Evolutionary conservation across 805 yeast species (phyloP).

Genomic region (Wickerhamomyces mucosus): DNA sequence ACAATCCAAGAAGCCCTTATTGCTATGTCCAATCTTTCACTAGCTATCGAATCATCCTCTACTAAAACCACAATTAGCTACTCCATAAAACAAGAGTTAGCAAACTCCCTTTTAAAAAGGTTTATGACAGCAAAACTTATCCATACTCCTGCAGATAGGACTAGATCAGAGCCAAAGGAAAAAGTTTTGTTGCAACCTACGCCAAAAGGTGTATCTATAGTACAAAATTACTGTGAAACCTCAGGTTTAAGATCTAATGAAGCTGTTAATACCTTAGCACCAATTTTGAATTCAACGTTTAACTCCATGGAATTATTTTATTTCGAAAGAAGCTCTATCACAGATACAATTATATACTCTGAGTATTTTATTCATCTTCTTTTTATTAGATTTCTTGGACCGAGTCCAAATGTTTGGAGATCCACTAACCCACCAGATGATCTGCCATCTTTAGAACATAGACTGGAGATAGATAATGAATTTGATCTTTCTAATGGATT

Average conservation of each 20-base stretch:
- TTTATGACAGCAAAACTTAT: constrained; percentile 56
- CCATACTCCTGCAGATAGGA: constrained; percentile 71
- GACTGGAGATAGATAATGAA: constrained; percentile 22
- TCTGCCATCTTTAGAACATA: constrained; percentile 28
- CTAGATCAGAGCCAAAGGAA: constrained; percentile 37
- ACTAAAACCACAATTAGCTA: constrained; percentile 49
- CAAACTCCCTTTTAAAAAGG: constrained; percentile 32
- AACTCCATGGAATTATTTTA: constrained; percentile 65
- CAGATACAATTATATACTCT: constrained; percentile 54
- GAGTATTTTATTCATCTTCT: constrained; percentile 56
- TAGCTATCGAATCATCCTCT: constrained; percentile 37
- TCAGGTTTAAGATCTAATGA: constrained; percentile 47
- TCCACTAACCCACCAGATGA: constrained; percentile 43
- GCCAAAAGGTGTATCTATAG: constrained; percentile 75
- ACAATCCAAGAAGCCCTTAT: constrained; percentile 39
- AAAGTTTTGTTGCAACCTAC: constrained; percentile 65
- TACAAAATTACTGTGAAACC: constrained; percentile 49
- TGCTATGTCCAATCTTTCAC: constrained; percentile 37
- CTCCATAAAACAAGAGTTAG: constrained; percentile 40
- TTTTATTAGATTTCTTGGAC: constrained; percentile 56
- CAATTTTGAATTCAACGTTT: constrained; percentile 42
- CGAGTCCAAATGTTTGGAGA: constrained; percentile 60
- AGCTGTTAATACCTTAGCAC: constrained; percentile 30
- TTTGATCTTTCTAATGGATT: constrained; percentile 27
- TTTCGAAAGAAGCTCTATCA: constrained; percentile 52